Percentiles rank a stretch among this genome's conserved stretches.
Evolutionary conservation across 1,139 yeast species (phyloP).

Genomic region (Spathaspora sp.): DNA sequence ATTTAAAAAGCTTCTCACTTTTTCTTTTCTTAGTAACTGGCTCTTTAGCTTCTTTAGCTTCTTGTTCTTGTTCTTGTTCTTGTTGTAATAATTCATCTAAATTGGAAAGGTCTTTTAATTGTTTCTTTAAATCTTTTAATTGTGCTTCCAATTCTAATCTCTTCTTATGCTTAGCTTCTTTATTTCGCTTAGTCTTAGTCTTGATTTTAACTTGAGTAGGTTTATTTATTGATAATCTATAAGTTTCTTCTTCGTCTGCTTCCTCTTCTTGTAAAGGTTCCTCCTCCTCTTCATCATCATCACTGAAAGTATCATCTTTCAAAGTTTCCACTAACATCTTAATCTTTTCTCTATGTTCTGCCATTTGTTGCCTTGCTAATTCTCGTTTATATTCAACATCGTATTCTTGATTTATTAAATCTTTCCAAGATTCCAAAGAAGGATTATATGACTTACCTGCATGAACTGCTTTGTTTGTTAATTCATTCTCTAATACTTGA

Average conservation of each 20-base stretch:
- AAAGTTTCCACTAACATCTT: constrained; percentile 45
- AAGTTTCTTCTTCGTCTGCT: constrained; percentile 28
- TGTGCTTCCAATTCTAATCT: constrained; percentile 54
- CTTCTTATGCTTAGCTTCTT: constrained; percentile 64
- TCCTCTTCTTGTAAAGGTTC: constrained; percentile 31
- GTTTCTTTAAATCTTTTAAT: constrained; percentile 55
- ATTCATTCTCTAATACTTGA: constrained; percentile 41
- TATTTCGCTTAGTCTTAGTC: constrained; percentile 76
- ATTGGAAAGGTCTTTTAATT: constrained; percentile 57
- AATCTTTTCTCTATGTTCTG: constrained; percentile 64
- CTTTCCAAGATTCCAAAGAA: constrained; percentile 78
- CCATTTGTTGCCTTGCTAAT: constrained; percentile 56
- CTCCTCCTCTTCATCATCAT: constrained; percentile 55
- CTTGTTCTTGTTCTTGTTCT: constrained; percentile 22
- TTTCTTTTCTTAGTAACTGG: constrained; percentile 24
- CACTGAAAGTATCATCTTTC: constrained; percentile 18
- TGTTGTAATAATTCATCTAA: constrained; percentile 51
- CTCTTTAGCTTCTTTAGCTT: constrained; percentile 14
- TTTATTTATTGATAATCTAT: constrained; percentile 64
- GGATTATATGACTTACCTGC: constrained; percentile 96
- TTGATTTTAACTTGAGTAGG: constrained; percentile 72
- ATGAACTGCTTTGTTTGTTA: constrained; percentile 35
- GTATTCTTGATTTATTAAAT: constrained; percentile 66
- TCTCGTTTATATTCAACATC: constrained; percentile 67
- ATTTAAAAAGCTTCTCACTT: constrained; percentile 47